Base-by-base conservation (phyloP, 257 asterid species). In the Anisodus acutangulus region DNA sequence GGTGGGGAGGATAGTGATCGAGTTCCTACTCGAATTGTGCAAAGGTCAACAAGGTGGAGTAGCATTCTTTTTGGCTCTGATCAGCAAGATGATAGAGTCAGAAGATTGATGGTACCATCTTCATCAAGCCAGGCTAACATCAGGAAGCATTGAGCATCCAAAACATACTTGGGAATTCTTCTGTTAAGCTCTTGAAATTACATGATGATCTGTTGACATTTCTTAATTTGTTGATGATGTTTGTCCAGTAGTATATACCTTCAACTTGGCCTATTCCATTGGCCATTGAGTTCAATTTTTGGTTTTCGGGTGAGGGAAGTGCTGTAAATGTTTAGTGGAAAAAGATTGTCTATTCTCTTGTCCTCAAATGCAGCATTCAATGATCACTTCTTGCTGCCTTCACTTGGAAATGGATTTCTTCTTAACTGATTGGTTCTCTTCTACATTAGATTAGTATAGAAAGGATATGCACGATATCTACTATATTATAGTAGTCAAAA, bases 1-100 rank as follows among this genome's bases (percentile, higher is more conserved):
- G 99, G 98, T 10, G 99, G 99, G 3, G 99, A 97, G 88, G 99
- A 97, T 83, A 97, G 99, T 10, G 99, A 97, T 82, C 89, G 92
- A 43, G 93, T 93, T 6, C 96, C 99, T 22, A 87, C 89, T 0
- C 89, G 99, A 58, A 82, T 89, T 62, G 84, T 87, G 31, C 89
- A 89, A 13, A 88, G 92, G 85, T 86, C 98, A 11, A 89, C 87
- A 76, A 88, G 93, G 84, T 94, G 99, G 99, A 90, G 91, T 63
- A 90, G 86, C 87, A 91, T 90, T 49, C 92, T 94, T 66, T 93
- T 96, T 55, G 97, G 97, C 6, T 83, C 98, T 12, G 98, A 92
- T 37, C 88, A 90, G 1, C 88, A 90, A 3, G 91, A 91, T 8
- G 92, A 90, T 64, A 83, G 84, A 45, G 64, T 76, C 22, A 80